Base-by-base conservation (phyloP, 441 rosid genomes). In the Euphorbia schlechtendalii region DNA sequence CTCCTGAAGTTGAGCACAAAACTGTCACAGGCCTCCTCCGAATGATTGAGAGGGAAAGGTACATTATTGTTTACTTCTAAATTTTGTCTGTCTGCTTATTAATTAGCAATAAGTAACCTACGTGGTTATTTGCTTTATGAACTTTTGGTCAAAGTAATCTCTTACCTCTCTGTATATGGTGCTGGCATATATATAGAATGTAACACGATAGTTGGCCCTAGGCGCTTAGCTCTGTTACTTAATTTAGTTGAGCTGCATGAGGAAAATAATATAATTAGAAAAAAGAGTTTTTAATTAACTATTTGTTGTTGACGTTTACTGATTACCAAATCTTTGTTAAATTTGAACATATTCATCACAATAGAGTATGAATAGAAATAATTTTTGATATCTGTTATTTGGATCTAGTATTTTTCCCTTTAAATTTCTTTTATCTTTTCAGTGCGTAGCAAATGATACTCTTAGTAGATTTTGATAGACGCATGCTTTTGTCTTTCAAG, bases 31-130 rank as follows among this genome's bases (percentile, higher is more conserved):
- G 96, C 66, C 94, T 94, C 69, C 80, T 94, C 70, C 84, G 92
- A 72, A 87, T 86, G 91, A 91, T 94, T 69, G 98, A 94, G 86
- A 87, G 79, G 65, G 99, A 94, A 81, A 87, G 98, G 98, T 94
- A 81, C 63, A 27, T 27, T 27, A 27, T 27, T 27, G 30, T 27
- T 34, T 34, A 34, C 40, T 34, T 34, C 40, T 34, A 2, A 5
- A 34, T 34, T 5, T 34, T 34, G 30, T 34, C 40, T 34, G 40
- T 34, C 9, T 34, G 40, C 40, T 8, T 34, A 8, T 34, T 34
- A 34, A 34, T 27, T 1, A 27, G 30, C 30, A 27, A 27, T 27
- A n/a, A n/a, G n/a, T n/a, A 27, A 27, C 30, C 1, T 27, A 27
- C 30, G 40, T 34, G 10, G 40, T 34, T 34, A 34, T 34, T 2